These are phyloP conservation scores for Paramarasmius palmivorus DNA, from an alignment of 1,284 basidiomycete species.

Conservation along the genomic window DNA sequence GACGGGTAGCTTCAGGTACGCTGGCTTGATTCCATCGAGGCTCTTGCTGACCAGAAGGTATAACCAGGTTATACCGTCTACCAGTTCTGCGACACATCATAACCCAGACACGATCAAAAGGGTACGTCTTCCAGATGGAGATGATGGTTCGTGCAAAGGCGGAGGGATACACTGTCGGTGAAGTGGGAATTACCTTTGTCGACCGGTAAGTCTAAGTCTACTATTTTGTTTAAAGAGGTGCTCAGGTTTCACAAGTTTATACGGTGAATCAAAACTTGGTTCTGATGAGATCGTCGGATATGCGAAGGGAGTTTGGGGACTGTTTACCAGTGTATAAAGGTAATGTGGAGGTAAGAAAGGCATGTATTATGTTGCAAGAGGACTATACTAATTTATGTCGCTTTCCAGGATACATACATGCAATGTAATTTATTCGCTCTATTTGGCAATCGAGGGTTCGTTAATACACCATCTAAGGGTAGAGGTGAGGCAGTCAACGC, in stretches of 20 bases:
- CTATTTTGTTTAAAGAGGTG: no score
- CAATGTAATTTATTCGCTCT: no score
- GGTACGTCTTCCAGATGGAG: slow-evolving; percentile 97
- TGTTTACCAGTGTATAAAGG: slow-evolving; percentile 71
- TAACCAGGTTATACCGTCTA: slow-evolving; percentile 71
- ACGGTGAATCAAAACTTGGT: slow-evolving; percentile 89
- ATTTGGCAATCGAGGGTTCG: no score
- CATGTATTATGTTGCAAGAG: no score
- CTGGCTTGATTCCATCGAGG: slow-evolving; percentile 2
- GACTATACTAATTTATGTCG: no score
- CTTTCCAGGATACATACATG: no score
- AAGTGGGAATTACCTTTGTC: slow-evolving; percentile 92
- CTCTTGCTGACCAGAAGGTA: not conserved
- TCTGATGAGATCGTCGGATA: slow-evolving; percentile 90
- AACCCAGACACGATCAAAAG: slow-evolving; percentile 78
- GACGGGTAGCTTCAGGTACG: slow-evolving; percentile 84
- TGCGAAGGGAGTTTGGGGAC: slow-evolving; percentile 79
- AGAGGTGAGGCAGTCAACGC: no score
- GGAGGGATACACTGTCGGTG: slow-evolving; percentile 82
- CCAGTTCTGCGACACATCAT: slow-evolving; percentile 82
- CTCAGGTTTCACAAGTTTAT: slow-evolving; percentile 43
- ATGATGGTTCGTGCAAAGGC: slow-evolving; percentile 90
- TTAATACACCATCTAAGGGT: no score
- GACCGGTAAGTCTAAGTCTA: slow-evolving; percentile 48
- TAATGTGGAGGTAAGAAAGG: not conserved